These are phyloP conservation scores for Linnemannia zychae DNA, from an alignment of 192 early-diverging fungal species.

Conservation along the genomic window DNA sequence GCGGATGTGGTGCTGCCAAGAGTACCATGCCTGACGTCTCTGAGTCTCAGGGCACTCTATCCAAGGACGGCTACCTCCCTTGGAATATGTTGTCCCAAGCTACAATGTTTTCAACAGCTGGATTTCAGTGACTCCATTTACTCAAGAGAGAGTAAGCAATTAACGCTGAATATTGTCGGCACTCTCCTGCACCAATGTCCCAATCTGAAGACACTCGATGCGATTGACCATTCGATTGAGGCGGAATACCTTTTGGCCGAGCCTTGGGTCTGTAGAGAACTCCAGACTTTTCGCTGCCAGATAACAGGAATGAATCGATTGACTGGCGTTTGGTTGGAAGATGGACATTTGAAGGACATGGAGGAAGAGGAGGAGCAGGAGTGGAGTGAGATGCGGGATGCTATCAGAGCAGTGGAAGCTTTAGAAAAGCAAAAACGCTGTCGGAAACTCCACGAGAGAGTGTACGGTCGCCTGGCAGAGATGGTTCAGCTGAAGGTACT, in stretches of 20 bases:
- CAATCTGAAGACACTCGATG: neutral
- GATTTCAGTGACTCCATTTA: neutral
- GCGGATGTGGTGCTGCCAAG: neutral
- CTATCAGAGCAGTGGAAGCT: neutral
- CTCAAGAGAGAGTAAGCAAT: neutral
- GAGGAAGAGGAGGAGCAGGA: neutral
- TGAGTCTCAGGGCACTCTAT: neutral
- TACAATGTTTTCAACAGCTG: neutral
- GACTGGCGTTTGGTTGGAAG: neutral
- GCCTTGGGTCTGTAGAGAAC: neutral
- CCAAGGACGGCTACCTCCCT: neutral
- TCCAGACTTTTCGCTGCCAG: neutral
- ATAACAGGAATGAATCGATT: neutral
- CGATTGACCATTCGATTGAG: neutral
- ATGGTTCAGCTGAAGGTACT: neutral
- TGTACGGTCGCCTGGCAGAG: neutral
- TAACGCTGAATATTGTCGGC: neutral
- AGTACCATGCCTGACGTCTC: neutral
- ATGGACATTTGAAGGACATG: neutral
- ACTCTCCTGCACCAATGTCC: neutral
- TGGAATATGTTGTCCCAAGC: neutral
- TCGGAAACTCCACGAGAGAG: neutral
- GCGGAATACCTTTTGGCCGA: neutral
- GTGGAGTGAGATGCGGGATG: neutral
- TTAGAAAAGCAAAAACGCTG: neutral